Conservation (phyloP, 495 filamentous ascomycete species). For the Echria macrotheca region DNA sequence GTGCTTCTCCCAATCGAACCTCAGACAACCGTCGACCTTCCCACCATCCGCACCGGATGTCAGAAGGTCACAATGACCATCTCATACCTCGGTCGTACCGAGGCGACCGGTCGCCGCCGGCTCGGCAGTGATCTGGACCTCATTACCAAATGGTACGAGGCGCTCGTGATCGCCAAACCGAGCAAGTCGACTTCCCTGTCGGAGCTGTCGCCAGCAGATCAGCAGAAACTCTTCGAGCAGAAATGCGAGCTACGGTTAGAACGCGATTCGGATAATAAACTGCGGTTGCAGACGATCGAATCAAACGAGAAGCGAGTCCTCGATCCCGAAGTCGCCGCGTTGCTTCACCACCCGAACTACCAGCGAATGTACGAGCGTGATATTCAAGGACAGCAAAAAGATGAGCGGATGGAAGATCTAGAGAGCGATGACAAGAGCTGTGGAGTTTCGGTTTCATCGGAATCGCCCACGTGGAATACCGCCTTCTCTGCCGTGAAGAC, state of each 20-base stretch:
- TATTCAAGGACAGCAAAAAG: no score
- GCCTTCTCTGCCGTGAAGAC: no score
- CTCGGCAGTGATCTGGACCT: slow-evolving; percentile 20
- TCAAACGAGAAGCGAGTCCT: background rate
- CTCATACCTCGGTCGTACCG: slow-evolving; percentile 17
- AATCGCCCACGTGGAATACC: no score
- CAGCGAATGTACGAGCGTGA: no score
- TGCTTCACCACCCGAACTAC: background rate
- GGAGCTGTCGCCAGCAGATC: slow-evolving; percentile 18
- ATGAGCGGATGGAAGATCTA: no score
- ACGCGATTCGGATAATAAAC: slow-evolving; percentile 10
- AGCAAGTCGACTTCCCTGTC: slow-evolving; percentile 13
- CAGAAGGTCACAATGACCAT: slow-evolving; percentile 6
- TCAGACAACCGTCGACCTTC: no score
- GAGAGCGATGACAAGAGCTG: no score
- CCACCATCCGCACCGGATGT: no score
- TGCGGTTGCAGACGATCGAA: slow-evolving; percentile 3
- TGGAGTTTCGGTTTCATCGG: no score
- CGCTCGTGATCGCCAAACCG: background rate
- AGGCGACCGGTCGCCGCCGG: slow-evolving; percentile 18
- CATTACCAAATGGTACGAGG: slow-evolving; percentile 20
- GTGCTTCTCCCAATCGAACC: no score
- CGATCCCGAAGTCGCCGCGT: slow-evolving; percentile 7
- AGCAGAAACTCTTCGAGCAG: slow-evolving; percentile 16
- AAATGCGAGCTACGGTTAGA: slow-evolving; percentile 11